Evolutionary conservation across 768 basidiomycete species (phyloP), one percentile per base, ranked within the genome.

Genomic region (Boletales sp.): DNA sequence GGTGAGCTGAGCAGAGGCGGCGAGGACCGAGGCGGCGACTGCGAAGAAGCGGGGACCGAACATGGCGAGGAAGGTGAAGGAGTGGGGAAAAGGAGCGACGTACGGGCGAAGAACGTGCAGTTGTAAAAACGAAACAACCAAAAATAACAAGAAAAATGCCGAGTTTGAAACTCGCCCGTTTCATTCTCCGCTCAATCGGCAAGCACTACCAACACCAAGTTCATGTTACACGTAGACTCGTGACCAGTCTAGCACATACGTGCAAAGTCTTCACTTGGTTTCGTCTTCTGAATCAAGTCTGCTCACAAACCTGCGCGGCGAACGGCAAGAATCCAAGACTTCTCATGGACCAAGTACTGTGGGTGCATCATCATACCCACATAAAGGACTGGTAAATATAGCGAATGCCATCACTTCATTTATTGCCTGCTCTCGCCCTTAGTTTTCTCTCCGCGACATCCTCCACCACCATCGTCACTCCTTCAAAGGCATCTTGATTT

Each of bases 1-100:
- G 36, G 57, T 30, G 49, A 82, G 76, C 32, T 52, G 50, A 8
- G 53, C 61, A 53, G 67, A 62, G 37, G 68, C 72, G 37, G 70
- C 58, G 53, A 66, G 62, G 45, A 64, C 57, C 48, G 78, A 57
- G 54, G 78, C 69, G 47, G 72, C 69, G 51, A 72, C 56, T 29
- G 72, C 55, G 53, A 70, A 52, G 50, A 69, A 60, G 53, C 70
- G 53, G 45, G 59, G 66, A 50, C 55, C 47, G 54, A 66, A 63
- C 68, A 77, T 69, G 69, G 38, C 45, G 55, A 62, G 48, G 36
- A 58, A 50, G 36, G 17, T 48, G 46, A 47, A 47, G 51, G 24
- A 43, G 52, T 40, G 53, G 52, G 21, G 47, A 53, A 47, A 65
- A 69, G 47, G 67, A 67, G 44, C 55, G 66, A 56, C n/a, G n/a